Percentiles rank a stretch among this genome's conserved stretches.
These are phyloP conservation scores for Peronosclerospora sorghi DNA, from an alignment of 352 stramenopile species.

Conservation along the genomic window DNA sequence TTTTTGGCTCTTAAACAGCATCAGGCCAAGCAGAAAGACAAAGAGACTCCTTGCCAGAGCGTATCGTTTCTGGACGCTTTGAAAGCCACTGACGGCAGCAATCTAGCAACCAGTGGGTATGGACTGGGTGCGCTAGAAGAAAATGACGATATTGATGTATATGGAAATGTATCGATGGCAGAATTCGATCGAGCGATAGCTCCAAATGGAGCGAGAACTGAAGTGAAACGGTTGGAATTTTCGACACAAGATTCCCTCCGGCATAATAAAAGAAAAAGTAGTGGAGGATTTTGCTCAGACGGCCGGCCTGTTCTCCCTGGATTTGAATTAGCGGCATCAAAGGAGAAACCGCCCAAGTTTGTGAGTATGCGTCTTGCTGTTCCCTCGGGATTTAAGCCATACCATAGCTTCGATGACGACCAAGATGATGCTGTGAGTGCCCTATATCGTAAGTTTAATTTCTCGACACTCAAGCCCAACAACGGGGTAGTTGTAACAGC, in stretches of 20 bases:
- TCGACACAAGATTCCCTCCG: conserved; percentile 21
- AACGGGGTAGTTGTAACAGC: conserved; percentile 34
- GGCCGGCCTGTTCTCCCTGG: conserved; percentile 42
- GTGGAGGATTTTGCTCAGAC: conserved; percentile 37
- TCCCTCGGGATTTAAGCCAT: conserved; percentile 32
- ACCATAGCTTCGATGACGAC: conserved; percentile 36
- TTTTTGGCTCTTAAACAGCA: conserved; percentile 48
- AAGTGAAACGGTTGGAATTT: conserved; percentile 25
- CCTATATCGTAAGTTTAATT: conserved; percentile 51
- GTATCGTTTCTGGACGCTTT: conserved; percentile 73
- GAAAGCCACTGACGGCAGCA: conserved; percentile 22
- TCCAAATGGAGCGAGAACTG: conserved; percentile 12
- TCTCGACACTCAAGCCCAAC: conserved; percentile 28
- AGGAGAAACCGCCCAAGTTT: conserved; percentile 33
- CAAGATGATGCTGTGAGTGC: conserved; percentile 9
- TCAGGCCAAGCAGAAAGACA: conserved; percentile 10
- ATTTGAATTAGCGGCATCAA: conserved; percentile 33
- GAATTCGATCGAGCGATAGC: conserved; percentile 63
- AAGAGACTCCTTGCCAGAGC: conserved; percentile 29
- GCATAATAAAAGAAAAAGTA: conserved; percentile 10
- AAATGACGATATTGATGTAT: conserved; percentile 79
- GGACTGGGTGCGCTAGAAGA: conserved; percentile 73
- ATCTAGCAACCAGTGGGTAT: conserved; percentile 34
- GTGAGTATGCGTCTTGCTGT: conserved; percentile 37
- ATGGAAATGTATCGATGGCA: conserved; percentile 45